phyloP scores from a whole-genome alignment of 129 eudicot species.

The Smallanthus sonchifolius region DNA sequence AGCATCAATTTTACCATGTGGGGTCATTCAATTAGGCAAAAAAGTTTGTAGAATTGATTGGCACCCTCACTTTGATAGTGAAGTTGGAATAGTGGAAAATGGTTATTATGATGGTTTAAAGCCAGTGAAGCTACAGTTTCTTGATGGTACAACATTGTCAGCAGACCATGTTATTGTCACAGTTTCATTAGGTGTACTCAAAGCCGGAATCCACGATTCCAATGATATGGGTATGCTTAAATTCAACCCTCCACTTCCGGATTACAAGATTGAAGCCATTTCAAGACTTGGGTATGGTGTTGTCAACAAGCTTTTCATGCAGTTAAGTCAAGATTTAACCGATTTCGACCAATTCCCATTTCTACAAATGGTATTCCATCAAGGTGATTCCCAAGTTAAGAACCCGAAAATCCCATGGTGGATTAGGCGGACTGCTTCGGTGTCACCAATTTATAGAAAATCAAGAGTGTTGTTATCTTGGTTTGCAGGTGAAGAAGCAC shows the following conservation, averaged over 20 bases:
- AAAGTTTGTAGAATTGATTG: slow-evolving; percentile 68
- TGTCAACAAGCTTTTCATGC: slow-evolving; percentile 83
- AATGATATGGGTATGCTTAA: slow-evolving; percentile 37
- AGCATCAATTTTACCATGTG: slow-evolving; percentile 66
- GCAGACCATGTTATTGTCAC: slow-evolving; percentile 92
- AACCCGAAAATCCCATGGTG: slow-evolving; percentile 70
- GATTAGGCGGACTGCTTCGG: slow-evolving; percentile 71
- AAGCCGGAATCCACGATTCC: slow-evolving; percentile 43
- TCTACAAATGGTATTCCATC: slow-evolving; percentile 71
- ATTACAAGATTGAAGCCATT: slow-evolving; percentile 52
- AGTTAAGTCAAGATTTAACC: slow-evolving; percentile 25
- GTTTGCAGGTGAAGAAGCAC: slow-evolving; percentile 94
- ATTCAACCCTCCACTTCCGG: slow-evolving; percentile 69
- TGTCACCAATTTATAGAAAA: slow-evolving; percentile 60
- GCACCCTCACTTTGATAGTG: slow-evolving; percentile 22
- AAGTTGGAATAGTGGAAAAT: slow-evolving; percentile 26
- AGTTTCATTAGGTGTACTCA: slow-evolving; percentile 88
- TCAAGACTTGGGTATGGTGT: slow-evolving; percentile 86
- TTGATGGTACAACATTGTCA: slow-evolving; percentile 58
- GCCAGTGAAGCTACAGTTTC: slow-evolving; percentile 72
- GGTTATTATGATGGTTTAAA: slow-evolving; percentile 21
- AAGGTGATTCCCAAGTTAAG: slow-evolving; percentile 41
- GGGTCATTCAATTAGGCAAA: slow-evolving; percentile 60
- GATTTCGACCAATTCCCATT: slow-evolving; percentile 43
- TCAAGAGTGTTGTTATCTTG: slow-evolving; percentile 68